Percentiles rank a stretch among this genome's conserved stretches.
These are phyloP conservation scores for Lablab purpureus DNA, from an alignment of 306 rosid species.

Conservation along the genomic window DNA sequence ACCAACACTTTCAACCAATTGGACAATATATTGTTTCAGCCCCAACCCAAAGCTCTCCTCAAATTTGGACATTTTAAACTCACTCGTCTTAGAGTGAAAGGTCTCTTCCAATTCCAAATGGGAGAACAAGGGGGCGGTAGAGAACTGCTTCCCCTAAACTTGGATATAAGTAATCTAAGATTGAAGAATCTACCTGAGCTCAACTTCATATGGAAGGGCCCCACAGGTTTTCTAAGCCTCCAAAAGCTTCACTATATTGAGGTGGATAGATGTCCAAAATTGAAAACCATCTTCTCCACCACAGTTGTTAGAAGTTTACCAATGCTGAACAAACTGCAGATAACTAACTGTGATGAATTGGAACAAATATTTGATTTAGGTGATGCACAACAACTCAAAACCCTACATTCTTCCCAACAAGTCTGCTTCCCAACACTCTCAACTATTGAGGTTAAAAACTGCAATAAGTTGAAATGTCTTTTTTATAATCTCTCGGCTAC, in stretches of 20 bases:
- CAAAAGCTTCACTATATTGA: fast-evolving
- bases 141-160: background rate
- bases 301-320: background rate
- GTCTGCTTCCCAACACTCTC: too few species aligned
- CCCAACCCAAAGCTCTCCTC: background rate
- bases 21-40: too few species aligned
- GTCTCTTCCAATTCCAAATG: background rate
- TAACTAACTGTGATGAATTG: background rate
- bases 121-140: background rate
- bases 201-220: background rate
- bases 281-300: background rate
- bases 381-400: background rate
- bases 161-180: fast-evolving
- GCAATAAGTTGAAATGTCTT: background rate
- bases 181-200: background rate
- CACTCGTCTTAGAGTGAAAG: background rate
- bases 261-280: background rate
- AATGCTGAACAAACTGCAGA: fast-evolving
- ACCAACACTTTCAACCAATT: too few species aligned
- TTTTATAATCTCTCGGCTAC: background rate
- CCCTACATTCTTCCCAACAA: too few species aligned
- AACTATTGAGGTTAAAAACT: background rate
- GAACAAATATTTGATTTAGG: background rate
- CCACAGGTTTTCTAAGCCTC: background rate
- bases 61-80: fast-evolving